Base-by-base conservation (phyloP, 1,139 yeast species). In the Hemisphaericaspora lyxosophila region DNA sequence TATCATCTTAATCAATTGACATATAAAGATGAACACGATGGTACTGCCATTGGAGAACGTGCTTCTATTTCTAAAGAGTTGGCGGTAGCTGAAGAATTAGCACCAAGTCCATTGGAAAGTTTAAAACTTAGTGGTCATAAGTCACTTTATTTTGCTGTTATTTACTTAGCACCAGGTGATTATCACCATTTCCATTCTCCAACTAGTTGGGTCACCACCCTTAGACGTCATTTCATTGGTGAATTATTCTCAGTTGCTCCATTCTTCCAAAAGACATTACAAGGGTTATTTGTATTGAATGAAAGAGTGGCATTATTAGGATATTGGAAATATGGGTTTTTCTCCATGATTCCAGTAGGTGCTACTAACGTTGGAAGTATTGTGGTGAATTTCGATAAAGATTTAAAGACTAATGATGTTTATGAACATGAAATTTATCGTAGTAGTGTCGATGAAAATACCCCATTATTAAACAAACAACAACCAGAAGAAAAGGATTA, bases 311-410 rank as follows among this genome's bases (percentile, higher is more conserved):
- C 97, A 0, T 69, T 94, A 35, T 74, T 94, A 44, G 99, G 99
- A 2, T 82, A 87, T 54, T 94, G 98, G 97, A 86, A 86, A 57
- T 78, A 92, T 60, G 99, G 99, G 0, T 94, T 94, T 57, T 92
- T 92, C 67, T 85, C 95, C 46, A 94, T 94, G 99, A 90, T 96
- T 2, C 97, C 98, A 0, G 98, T 94, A 8, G 99, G 99, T 18
- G 99, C 99, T 20, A 94, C 98, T 5, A 94, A 94, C 60, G 99
- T 94, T 27, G 99, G 99, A 14, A 85, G 95, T 53, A 92, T 94
- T 49, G 81, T 85, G 42, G 78, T 94, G 47, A 88, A 90, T 57
- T 94, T 94, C 54, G 99, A 94, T 64, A 84, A 85, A 62, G 92
- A 88, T 55, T 75, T 94, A 54, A 78, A 83, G 40, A 94, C 98